These are phyloP conservation scores for Grigorovia humatica DNA, from an alignment of 805 yeast genomes.

Conservation along the genomic window DNA sequence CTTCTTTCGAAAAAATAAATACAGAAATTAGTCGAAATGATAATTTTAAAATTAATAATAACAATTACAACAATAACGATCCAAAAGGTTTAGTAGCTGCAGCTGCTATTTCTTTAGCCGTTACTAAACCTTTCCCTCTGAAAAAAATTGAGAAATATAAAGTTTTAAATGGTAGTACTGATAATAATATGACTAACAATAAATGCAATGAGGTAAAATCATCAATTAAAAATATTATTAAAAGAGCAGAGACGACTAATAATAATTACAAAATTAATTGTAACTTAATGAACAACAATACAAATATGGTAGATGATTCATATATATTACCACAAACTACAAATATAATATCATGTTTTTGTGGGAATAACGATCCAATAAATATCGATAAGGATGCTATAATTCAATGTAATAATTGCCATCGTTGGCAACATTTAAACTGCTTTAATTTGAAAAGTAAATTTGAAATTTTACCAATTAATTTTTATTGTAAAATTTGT, in stretches of 20 bases:
- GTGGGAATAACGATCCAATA: slow-evolving; percentile 54
- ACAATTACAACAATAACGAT: not conserved
- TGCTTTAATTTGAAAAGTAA: slow-evolving; percentile 70
- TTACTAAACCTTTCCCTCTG: slow-evolving; percentile 60
- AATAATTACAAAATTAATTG: too few relatives aligned
- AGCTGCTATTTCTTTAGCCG: slow-evolving; percentile 76
- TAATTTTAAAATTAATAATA: not conserved
- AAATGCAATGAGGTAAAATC: not conserved
- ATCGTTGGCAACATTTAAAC: slow-evolving; percentile 87
- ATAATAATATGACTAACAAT: not conserved
- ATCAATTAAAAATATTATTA: too few relatives aligned
- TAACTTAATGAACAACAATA: too few relatives aligned
- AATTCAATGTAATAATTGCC: slow-evolving; percentile 86
- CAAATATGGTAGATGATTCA: slow-evolving; percentile 22
- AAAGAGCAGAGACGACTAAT: too few relatives aligned
- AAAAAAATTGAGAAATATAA: not conserved
- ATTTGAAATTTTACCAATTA: slow-evolving; percentile 65
- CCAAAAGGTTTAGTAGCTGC: slow-evolving; percentile 46
- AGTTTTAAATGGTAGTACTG: not conserved
- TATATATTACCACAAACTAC: slow-evolving; percentile 69
- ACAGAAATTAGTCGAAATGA: not conserved
- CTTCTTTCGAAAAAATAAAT: not conserved
- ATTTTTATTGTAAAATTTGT: slow-evolving; percentile 71
- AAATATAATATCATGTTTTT: slow-evolving; percentile 79
- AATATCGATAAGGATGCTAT: slow-evolving; percentile 51